phyloP scores from a whole-genome alignment of 169 alveolate genomes.

The Perkinsus marinus region DNA sequence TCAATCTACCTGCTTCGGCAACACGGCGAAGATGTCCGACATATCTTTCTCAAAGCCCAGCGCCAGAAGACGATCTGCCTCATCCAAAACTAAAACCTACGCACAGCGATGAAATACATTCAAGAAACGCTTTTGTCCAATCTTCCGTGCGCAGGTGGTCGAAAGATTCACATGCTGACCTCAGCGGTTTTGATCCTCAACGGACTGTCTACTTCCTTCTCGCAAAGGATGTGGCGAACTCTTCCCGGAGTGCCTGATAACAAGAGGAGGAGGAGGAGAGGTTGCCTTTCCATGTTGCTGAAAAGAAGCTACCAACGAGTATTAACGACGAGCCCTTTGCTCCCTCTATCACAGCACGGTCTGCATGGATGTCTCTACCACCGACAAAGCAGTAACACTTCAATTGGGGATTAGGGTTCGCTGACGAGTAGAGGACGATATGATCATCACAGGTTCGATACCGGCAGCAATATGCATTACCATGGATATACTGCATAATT shows the following conservation, averaged over 20 bases:
- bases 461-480: neutral
- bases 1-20: constrained; percentile 40
- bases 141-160: too few species aligned
- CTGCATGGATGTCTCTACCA: neutral
- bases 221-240: neutral
- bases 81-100: constrained; percentile 53
- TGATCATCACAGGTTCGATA: neutral
- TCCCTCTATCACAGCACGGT: neutral
- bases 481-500: constrained; percentile 27
- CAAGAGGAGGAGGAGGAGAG: neutral
- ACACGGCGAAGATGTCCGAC: constrained; percentile 34
- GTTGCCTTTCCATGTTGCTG: too few species aligned
- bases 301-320: neutral
- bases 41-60: constrained; percentile 63
- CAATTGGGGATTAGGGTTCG: neutral
- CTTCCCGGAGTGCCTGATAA: neutral
- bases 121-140: too few species aligned
- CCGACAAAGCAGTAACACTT: neutral
- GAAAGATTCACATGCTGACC: neutral
- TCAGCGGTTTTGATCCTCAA: constrained; percentile 9
- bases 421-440: neutral
- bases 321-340: neutral
- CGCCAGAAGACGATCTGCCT: constrained; percentile 77
- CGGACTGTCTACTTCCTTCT: neutral
- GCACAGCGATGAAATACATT: too few species aligned